Percentiles rank a stretch among this genome's conserved stretches.
phyloP scores from a whole-genome alignment of 2,329 filamentous ascomycete genomes.

The Coniochaeta prunicola region DNA sequence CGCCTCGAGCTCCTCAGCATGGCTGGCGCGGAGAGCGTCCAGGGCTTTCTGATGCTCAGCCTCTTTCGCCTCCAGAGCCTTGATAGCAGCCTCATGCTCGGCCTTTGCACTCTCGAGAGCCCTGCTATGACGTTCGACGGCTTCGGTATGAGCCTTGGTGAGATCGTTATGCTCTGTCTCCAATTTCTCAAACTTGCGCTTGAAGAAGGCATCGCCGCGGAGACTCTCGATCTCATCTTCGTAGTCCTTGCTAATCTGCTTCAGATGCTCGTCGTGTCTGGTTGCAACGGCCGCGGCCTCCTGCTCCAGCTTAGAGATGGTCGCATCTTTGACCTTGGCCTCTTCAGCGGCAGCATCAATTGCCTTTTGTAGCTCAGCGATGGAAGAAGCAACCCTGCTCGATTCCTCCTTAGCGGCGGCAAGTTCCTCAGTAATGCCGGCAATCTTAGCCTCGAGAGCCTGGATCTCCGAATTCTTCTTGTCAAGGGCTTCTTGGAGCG shows the following conservation, averaged over 20 bases:
- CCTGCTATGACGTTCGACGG: slow-evolving; percentile 29
- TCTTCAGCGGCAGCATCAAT: slow-evolving; percentile 40
- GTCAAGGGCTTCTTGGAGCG: slow-evolving; percentile 35
- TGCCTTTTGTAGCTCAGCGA: slow-evolving; percentile 40
- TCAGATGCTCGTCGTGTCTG: slow-evolving; percentile 51
- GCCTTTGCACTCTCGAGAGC: slow-evolving; percentile 35
- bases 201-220: slow-evolving; percentile 56
- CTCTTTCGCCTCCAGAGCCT: slow-evolving; percentile 42
- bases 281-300: slow-evolving; percentile 26
- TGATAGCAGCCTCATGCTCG: slow-evolving; percentile 34
- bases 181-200: slow-evolving; percentile 55
- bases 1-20: slow-evolving; percentile 51
- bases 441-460: slow-evolving; percentile 30
- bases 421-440: slow-evolving; percentile 38
- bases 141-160: slow-evolving; percentile 21
- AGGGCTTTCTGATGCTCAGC: slow-evolving; percentile 46
- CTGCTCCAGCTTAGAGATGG: slow-evolving; percentile 42
- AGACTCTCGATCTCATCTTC: slow-evolving; percentile 59
- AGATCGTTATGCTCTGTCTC: slow-evolving; percentile 50
- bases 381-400: slow-evolving; percentile 35
- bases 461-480: slow-evolving; percentile 31
- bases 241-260: slow-evolving; percentile 52
- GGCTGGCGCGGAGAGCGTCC: slow-evolving; percentile 46
- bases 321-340: slow-evolving; percentile 37
- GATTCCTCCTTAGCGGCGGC: slow-evolving; percentile 34